Base-by-base conservation (phyloP, 768 basidiomycete species). In the Russula emetica region DNA sequence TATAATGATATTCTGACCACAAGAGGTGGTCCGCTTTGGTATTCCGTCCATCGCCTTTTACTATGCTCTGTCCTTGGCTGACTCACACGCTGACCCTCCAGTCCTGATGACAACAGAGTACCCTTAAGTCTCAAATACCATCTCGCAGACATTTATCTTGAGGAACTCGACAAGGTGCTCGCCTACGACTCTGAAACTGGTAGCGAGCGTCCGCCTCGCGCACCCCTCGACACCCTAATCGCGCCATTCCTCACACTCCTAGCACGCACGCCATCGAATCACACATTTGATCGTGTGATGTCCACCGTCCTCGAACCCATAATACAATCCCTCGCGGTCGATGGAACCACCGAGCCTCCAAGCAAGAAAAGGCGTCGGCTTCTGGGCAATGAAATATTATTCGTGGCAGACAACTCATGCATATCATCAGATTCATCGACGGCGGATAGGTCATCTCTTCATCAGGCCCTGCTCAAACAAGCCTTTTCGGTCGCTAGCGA, bases 11-110 rank as follows among this genome's bases (percentile, higher is more conserved):
- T 97, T 49, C 75, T 98, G 63, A 77, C 78, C 0, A 72, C 72
- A 8, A 70, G 77, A n/a, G 84, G 85, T n/a, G 94, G 94, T 8
- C 94, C 94, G 11, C 76, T 98, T 54, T 88, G 88, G 95, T 95
- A 60, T 26, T 24, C 47, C 18, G 45, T 55, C 22, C 83, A 71
- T 6, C 55, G 38, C n/a, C 42, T 14, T 32, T 24, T 32, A 8
- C 50, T 7, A 36, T 20, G 53, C 8, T 51, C 30, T 59, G 54
- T 3, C 45, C 18, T 51, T 26, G 42, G 22, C 24, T 54, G 64
- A 14, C 38, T 40, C 36, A 13, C 16, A 50, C 36, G 5, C 28
- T 5, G 5, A 13, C 22, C 44, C 11, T 8, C 34, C 60, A 71
- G 94, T 92, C 81, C 85, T 11, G 77, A 81, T 58, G 88, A 97